Percentiles rank a stretch among this genome's conserved stretches.
phyloP scores from a whole-genome alignment of 306 rosid genomes.

The Leucaena leucocephala region DNA sequence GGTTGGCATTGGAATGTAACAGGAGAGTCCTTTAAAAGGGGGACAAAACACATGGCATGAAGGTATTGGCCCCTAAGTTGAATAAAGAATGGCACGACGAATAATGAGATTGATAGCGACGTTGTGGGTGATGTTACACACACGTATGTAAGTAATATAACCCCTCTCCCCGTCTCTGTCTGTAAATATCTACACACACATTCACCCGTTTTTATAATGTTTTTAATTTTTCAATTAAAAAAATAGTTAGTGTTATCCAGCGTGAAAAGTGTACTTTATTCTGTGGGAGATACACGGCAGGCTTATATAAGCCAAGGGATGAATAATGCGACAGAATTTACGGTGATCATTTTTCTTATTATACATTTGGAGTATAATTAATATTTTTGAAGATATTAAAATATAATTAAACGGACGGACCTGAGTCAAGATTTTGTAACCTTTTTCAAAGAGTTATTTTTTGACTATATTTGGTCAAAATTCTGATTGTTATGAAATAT shows the following conservation, averaged over 20 bases:
- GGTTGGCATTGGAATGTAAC: constrained; percentile 5
- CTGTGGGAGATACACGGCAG: neutral
- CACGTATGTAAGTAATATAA: too few species aligned
- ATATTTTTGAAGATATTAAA: too few species aligned
- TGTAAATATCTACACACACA: neutral
- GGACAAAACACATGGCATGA: neutral
- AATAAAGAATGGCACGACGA: neutral
- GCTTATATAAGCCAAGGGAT: neutral
- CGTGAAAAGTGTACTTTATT: neutral
- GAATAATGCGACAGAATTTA: neutral
- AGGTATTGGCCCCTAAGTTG: constrained; percentile 10
- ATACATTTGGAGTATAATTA: too few species aligned
- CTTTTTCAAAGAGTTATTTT: too few species aligned
- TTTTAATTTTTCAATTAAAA: neutral
- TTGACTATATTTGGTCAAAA: too few species aligned
- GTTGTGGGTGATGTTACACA: neutral
- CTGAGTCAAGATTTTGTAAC: too few species aligned
- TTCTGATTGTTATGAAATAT: too few species aligned
- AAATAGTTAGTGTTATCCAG: neutral
- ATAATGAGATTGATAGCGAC: neutral
- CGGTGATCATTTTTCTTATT: neutral
- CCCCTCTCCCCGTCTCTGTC: neutral
- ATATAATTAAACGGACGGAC: too few species aligned
- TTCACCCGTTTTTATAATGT: neutral
- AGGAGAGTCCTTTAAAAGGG: neutral